Evolutionary conservation across 1,284 basidiomycete species (phyloP).

Genomic region (Ceratobasidium theobromae): DNA sequence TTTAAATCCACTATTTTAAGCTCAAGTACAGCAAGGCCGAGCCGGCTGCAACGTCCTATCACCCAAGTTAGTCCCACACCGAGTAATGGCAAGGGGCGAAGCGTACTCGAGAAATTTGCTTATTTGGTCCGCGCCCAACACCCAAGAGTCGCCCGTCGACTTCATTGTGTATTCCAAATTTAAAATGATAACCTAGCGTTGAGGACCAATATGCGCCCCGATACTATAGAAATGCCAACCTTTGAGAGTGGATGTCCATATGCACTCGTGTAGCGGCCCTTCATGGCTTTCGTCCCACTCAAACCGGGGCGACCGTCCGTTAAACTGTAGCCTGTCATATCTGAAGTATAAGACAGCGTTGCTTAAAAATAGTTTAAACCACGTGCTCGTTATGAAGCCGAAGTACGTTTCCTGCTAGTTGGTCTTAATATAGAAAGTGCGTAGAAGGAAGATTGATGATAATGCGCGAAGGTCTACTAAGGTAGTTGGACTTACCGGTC

Average conservation of each 20-base stretch:
- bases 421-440: no score
- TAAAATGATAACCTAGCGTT: not conserved
- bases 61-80: not conserved
- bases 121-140: not conserved
- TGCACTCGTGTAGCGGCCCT: constrained; percentile 7
- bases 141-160: no score
- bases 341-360: not conserved
- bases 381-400: constrained; percentile 9
- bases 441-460: no score
- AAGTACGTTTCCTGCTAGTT: constrained; percentile 8
- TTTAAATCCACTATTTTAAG: no score
- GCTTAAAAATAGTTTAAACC: not conserved
- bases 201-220: not conserved
- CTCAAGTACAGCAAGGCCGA: not conserved
- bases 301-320: not conserved
- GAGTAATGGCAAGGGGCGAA: not conserved
- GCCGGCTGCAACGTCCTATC: constrained; percentile 2
- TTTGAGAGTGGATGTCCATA: constrained; percentile 14
- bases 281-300: constrained; percentile 1
- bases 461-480: no score
- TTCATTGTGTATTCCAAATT: no score
- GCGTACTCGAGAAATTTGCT: constrained; percentile 9
- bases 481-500: no score
- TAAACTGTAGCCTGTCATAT: not conserved
- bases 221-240: not conserved